Base-by-base conservation (phyloP, 176 grass and related monocot species). In the Oryza rufipogon region DNA sequence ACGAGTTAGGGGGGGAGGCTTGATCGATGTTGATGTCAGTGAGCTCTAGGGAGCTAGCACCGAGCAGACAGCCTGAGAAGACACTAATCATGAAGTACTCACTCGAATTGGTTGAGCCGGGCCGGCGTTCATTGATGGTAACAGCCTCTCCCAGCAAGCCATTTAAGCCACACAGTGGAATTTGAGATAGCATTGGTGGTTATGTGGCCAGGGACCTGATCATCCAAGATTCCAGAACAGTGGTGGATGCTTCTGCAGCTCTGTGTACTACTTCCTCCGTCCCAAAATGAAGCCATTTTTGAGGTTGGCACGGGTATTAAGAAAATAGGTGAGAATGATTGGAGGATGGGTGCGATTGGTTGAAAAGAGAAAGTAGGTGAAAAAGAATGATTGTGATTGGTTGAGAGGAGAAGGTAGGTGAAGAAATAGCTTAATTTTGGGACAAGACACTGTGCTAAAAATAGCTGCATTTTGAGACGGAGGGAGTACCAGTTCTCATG, bases 91-190 rank as follows among this genome's bases (percentile, higher is more conserved):
- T 79, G 80, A 41, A n/a, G 2, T 70, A 11, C 73, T 68, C 70
- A 8, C 72, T 68, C 64, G 56, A 78, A 63, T 39, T 68, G 47
- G 20, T 83, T 87, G 88, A 75, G 41, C 83, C 48, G 83, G 82
- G 15, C 64, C 76, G 66, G 20, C 28, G 20, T 74, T 78, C 74
- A 79, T 86, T 86, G n/a, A 86, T 85, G 60, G 74, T n/a, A 79
- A 48, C 88, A 74, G 74, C 74, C n/a, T 60, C 20, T 58, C 34
- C 48, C 74, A 83, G 49, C 75, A 74, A 80, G 70, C 75, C 75
- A 91, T 87, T 83, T 30, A 79, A 63, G 34, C 48, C 26, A 68
- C 34, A 77, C 46, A 68, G 67, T 83, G 72, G 56, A 77, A 51
- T 76, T 68, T 19, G 68, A 66, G 56, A 69, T 85, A 52, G 44